phyloP scores from a whole-genome alignment of 495 filamentous ascomycete species.

The Echria macrotheca region DNA sequence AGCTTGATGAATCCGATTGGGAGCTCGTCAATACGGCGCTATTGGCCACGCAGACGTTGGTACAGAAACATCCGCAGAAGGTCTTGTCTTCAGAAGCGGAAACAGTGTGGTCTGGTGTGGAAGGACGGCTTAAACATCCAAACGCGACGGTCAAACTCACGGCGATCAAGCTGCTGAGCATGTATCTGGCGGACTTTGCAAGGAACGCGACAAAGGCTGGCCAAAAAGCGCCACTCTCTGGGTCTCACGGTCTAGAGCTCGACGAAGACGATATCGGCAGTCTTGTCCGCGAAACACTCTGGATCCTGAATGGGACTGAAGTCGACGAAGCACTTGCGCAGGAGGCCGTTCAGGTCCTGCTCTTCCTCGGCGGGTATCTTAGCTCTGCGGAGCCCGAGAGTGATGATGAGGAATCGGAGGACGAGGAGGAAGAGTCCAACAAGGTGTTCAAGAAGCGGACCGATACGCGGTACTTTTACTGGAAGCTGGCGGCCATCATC shows the following conservation, averaged over 20 bases:
- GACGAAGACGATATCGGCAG: constrained; percentile 57
- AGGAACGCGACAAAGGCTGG: constrained; percentile 52
- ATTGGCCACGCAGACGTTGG: constrained; percentile 60
- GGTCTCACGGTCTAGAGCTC: constrained; percentile 67
- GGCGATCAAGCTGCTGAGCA: constrained; percentile 65
- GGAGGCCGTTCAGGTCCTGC: constrained; percentile 68
- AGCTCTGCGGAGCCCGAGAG: constrained; percentile 27
- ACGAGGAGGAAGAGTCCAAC: constrained; percentile 26
- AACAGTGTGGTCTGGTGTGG: constrained; percentile 61
- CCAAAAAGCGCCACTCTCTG: constrained; percentile 55
- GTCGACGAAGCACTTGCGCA: constrained; percentile 61
- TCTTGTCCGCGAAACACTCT: constrained; percentile 57
- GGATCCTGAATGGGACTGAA: constrained; percentile 59
- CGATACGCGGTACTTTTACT: constrained; percentile 65
- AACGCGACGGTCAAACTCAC: constrained; percentile 73
- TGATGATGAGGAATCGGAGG: constrained; percentile 23
- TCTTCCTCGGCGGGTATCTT: constrained; percentile 56
- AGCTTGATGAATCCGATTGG: constrained; percentile 51
- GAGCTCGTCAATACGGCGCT: constrained; percentile 76
- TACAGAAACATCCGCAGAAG: constrained; percentile 56
- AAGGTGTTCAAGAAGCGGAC: constrained; percentile 31
- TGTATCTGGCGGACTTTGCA: constrained; percentile 74
- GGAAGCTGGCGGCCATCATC: constrained; percentile 67
- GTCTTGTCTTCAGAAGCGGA: constrained; percentile 52
- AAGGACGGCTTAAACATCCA: constrained; percentile 63